Evolutionary conservation across 257 asterid species (phyloP).

Genomic region (Orobanche coerulescens): DNA sequence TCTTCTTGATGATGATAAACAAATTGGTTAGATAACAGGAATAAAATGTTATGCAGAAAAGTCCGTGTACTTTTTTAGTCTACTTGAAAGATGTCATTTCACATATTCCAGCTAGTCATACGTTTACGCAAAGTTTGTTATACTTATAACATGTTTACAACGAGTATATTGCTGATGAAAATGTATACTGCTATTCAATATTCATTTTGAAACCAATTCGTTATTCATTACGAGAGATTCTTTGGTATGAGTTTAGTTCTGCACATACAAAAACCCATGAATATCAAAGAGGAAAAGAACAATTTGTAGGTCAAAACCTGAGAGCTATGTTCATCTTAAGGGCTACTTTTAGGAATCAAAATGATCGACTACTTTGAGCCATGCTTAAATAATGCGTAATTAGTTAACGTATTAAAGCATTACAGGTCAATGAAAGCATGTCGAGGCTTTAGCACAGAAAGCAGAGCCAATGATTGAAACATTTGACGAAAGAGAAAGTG

Average conservation of each 20-base stretch:
- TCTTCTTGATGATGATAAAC: background rate
- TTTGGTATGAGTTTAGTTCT: background rate
- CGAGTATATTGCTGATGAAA: background rate
- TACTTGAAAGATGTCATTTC: background rate
- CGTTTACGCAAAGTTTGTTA: background rate
- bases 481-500: background rate
- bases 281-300: background rate
- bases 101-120: background rate
- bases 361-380: background rate
- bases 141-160: background rate
- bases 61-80: no score
- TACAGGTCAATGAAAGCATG: background rate
- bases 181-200: background rate
- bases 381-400: background rate
- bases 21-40: background rate
- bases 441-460: background rate
- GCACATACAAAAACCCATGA: background rate
- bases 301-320: background rate
- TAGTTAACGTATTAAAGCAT: background rate
- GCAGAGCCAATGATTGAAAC: background rate
- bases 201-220: constrained; percentile 5
- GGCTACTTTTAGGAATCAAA: background rate
- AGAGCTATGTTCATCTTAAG: background rate
- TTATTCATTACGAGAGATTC: background rate
- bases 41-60: background rate